Evolutionary conservation across 345 rosid species (phyloP).

Genomic region (Linum lewisii): DNA sequence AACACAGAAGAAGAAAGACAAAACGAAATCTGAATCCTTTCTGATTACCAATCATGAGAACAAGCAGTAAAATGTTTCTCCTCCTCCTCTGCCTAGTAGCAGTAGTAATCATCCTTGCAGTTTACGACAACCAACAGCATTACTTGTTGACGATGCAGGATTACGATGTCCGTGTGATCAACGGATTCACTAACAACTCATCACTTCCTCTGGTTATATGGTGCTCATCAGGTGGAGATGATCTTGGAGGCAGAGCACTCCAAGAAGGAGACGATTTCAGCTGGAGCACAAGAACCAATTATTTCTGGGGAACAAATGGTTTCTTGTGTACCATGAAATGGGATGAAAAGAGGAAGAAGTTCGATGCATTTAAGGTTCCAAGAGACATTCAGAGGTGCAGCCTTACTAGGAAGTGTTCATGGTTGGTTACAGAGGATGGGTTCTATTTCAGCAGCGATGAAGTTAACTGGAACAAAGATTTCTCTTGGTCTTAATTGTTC

Average conservation of each 20-base stretch:
- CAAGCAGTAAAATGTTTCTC: neutral
- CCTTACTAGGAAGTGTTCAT: conserved; percentile 54
- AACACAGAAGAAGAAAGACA: neutral
- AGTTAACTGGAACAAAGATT: conserved; percentile 72
- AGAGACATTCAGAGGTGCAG: conserved; percentile 55
- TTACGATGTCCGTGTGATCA: conserved; percentile 72
- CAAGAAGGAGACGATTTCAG: conserved; percentile 83
- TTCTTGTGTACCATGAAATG: conserved; percentile 74
- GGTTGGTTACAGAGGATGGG: conserved; percentile 85
- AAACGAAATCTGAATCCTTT: neutral
- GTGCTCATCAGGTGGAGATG: conserved; percentile 55
- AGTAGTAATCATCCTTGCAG: neutral
- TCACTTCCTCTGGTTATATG: conserved; percentile 78
- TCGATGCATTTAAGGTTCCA: conserved; percentile 52
- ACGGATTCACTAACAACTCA: conserved; percentile 75
- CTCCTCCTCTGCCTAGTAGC: neutral
- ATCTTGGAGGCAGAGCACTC: conserved; percentile 89
- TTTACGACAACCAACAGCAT: neutral
- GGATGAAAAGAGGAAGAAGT: conserved; percentile 43
- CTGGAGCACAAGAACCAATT: conserved; percentile 46
- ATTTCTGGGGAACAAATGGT: conserved; percentile 31
- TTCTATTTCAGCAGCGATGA: conserved; percentile 81
- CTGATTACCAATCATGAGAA: neutral
- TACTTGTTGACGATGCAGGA: conserved; percentile 11
- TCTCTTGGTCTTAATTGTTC: conserved; percentile 37